These are phyloP conservation scores for Colletotrichum endophyticum DNA, from an alignment of 2,329 filamentous ascomycete species.

Conservation along the genomic window DNA sequence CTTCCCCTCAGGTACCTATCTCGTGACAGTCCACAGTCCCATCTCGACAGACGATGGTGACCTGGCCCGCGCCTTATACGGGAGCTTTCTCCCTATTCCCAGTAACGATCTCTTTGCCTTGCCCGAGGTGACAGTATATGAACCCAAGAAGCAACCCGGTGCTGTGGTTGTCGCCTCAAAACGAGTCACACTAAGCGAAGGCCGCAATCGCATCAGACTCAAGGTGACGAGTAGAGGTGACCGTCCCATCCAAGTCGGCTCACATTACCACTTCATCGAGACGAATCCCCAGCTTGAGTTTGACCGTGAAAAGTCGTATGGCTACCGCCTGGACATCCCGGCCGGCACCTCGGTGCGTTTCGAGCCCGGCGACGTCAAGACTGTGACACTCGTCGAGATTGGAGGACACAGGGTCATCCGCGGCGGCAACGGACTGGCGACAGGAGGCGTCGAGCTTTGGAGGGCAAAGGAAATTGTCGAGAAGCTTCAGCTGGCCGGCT, in stretches of 20 bases:
- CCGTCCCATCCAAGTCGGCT: constrained; percentile 89
- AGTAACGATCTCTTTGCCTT: constrained; percentile 70
- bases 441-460: constrained; percentile 70
- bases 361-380: constrained; percentile 91
- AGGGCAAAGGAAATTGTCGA: constrained; percentile 70
- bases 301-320: constrained; percentile 82
- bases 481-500: constrained; percentile 73
- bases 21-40: constrained; percentile 93
- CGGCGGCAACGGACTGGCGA: constrained; percentile 82
- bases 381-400: constrained; percentile 88
- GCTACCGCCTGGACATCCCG: constrained; percentile 86
- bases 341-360: constrained; percentile 93
- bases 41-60: constrained; percentile 87
- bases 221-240: constrained; percentile 87
- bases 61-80: constrained; percentile 85
- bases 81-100: constrained; percentile 87
- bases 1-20: constrained; percentile 87
- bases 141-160: constrained; percentile 73
- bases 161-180: constrained; percentile 76
- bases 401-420: constrained; percentile 79
- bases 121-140: constrained; percentile 69
- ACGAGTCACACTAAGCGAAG: constrained; percentile 73
- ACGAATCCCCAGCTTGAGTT: constrained; percentile 91
- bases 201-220: constrained; percentile 74
- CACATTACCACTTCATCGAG: constrained; percentile 96